These are phyloP conservation scores for Polymyxa betae DNA, from an alignment of 208 protist genomes.

Conservation along the genomic window DNA sequence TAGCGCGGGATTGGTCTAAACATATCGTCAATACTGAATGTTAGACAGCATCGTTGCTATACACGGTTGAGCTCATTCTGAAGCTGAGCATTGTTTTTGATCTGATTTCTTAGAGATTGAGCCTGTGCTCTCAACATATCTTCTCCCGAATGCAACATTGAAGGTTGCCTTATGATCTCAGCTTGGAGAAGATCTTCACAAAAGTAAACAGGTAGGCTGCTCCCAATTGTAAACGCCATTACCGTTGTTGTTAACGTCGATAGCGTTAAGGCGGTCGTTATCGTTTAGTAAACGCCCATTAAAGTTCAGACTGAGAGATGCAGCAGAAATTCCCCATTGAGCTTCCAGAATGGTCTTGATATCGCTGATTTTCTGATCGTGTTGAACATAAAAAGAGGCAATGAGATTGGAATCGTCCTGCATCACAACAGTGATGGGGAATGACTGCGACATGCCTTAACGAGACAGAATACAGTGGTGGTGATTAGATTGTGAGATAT, in stretches of 20 bases:
- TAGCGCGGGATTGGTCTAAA: slow-evolving; percentile 2
- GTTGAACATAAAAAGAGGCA: neutral
- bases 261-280: neutral
- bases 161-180: neutral
- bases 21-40: neutral
- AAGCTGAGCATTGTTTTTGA: neutral
- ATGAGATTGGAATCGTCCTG: slow-evolving; percentile 14
- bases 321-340: neutral
- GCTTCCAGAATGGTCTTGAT: slow-evolving; percentile 32
- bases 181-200: slow-evolving; percentile 42
- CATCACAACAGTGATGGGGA: slow-evolving; percentile 11
- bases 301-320: neutral
- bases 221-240: neutral
- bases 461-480: too few relatives aligned
- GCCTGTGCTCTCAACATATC: neutral
- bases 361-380: neutral
- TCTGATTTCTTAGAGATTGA: slow-evolving; percentile 2
- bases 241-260: neutral
- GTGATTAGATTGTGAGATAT: too few relatives aligned
- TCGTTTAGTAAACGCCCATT: neutral
- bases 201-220: neutral
- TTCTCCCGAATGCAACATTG: neutral
- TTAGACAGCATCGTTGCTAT: neutral
- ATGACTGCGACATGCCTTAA: too few relatives aligned
- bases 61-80: neutral